phyloP scores from a whole-genome alignment of 768 basidiomycete species.

The Mycena indigotica region DNA sequence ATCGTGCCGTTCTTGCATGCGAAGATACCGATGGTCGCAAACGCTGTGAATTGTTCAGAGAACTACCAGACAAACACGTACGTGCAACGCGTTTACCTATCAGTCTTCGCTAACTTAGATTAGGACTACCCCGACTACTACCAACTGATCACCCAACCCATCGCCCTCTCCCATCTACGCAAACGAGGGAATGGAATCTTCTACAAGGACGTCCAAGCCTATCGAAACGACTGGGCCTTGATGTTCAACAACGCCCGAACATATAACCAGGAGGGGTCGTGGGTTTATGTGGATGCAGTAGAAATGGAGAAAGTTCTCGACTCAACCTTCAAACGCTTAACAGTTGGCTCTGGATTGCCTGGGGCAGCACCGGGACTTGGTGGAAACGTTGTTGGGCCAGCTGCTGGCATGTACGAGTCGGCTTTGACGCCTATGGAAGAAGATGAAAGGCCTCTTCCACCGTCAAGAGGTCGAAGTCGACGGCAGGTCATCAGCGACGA shows the following conservation, averaged over 20 bases:
- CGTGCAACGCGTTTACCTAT: constrained; percentile 20
- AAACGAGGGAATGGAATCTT: constrained; percentile 66
- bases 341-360: constrained; percentile 71
- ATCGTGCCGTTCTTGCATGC: constrained; percentile 71
- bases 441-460: constrained; percentile 64
- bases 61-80: constrained; percentile 80
- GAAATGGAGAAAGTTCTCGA: constrained; percentile 92
- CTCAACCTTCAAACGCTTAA: constrained; percentile 63
- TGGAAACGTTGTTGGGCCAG: constrained; percentile 34
- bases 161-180: constrained; percentile 83
- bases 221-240: constrained; percentile 78
- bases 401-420: constrained; percentile 58
- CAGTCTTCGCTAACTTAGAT: constrained; percentile 20
- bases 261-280: constrained; percentile 93
- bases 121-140: constrained; percentile 94
- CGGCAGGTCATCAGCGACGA: constrained; percentile 78
- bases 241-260: constrained; percentile 95
- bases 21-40: constrained; percentile 75
- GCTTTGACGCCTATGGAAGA: constrained; percentile 83
- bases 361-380: constrained; percentile 55
- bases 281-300: constrained; percentile 92
- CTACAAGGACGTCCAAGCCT: constrained; percentile 76
- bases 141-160: constrained; percentile 82
- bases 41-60: constrained; percentile 85
- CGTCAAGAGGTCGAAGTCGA: constrained; percentile 57